Evolutionary conservation across 2,329 filamentous ascomycete species (phyloP).

Genomic region (Cordyceps fumosorosea): DNA sequence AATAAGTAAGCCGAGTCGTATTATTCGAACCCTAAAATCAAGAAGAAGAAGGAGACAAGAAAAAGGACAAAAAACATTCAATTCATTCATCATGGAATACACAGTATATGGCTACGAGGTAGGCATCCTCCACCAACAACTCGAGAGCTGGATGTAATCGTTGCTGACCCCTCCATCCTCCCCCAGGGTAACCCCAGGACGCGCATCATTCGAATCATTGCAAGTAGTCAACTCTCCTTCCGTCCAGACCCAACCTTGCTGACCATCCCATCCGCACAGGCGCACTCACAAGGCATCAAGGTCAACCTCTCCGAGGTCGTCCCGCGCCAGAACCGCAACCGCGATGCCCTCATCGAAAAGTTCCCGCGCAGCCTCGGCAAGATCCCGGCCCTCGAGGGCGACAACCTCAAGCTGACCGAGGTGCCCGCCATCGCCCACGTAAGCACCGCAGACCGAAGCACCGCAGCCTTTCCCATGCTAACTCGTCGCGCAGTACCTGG

Average conservation of each 20-base stretch:
- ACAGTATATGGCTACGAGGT: slow-evolving; percentile 4
- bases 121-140: not conserved
- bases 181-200: not conserved
- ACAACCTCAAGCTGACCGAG: slow-evolving; percentile 1
- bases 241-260: not conserved
- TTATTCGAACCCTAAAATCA: not conserved
- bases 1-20: not conserved
- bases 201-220: not conserved
- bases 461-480: not conserved
- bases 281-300: not conserved
- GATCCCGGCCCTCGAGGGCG: slow-evolving; percentile 6
- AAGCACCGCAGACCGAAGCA: not conserved
- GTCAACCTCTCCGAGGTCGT: not conserved
- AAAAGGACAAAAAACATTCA: not conserved
- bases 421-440: not conserved
- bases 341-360: not conserved
- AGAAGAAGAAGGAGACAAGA: too few species aligned
- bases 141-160: too few species aligned
- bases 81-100: not conserved
- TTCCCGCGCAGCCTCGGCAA: slow-evolving; percentile 2
- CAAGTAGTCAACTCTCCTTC: not conserved
- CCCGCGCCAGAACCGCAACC: slow-evolving; percentile 3
- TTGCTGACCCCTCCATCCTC: not conserved
- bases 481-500: not conserved
- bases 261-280: not conserved